These are phyloP conservation scores for Podospora pseudopauciseta DNA, from an alignment of 495 filamentous ascomycete species.

Conservation along the genomic window DNA sequence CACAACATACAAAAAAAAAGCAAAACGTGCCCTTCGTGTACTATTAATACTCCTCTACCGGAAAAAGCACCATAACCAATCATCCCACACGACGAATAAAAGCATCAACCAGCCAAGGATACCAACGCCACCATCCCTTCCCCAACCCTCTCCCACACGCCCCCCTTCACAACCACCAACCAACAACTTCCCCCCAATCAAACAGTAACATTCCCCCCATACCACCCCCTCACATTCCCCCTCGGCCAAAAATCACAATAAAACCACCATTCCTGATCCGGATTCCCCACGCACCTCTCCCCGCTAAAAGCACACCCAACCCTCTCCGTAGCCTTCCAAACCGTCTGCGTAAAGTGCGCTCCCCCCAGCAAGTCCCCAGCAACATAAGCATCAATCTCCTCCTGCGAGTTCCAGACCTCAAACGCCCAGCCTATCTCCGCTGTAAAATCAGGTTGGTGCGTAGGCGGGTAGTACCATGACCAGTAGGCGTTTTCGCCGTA, in stretches of 20 bases:
- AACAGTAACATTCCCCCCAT: slow-evolving; percentile 20
- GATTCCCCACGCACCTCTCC: slow-evolving; percentile 18
- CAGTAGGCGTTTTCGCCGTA: slow-evolving; percentile 28
- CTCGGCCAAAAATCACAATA: slow-evolving; percentile 24
- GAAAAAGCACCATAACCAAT: not conserved
- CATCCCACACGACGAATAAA: no score
- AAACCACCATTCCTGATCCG: slow-evolving; percentile 25
- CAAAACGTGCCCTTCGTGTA: not conserved
- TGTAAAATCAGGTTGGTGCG: slow-evolving; percentile 14
- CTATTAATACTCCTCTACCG: not conserved
- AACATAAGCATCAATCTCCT: slow-evolving; percentile 20
- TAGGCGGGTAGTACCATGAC: slow-evolving; percentile 13
- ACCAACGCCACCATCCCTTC: not conserved
- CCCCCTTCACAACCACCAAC: not conserved
- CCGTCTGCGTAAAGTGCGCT: slow-evolving; percentile 26
- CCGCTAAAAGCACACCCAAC: slow-evolving; percentile 27
- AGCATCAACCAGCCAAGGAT: no score
- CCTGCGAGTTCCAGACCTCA: slow-evolving; percentile 12
- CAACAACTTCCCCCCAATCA: not conserved
- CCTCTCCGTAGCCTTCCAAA: slow-evolving; percentile 23
- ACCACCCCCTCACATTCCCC: slow-evolving; percentile 17
- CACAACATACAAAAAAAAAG: not conserved
- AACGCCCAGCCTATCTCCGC: slow-evolving; percentile 12
- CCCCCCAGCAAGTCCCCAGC: slow-evolving; percentile 15
- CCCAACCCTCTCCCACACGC: no score